These are phyloP conservation scores for Claviceps fusiformis DNA, from an alignment of 2,329 filamentous ascomycete genomes.

Conservation along the genomic window DNA sequence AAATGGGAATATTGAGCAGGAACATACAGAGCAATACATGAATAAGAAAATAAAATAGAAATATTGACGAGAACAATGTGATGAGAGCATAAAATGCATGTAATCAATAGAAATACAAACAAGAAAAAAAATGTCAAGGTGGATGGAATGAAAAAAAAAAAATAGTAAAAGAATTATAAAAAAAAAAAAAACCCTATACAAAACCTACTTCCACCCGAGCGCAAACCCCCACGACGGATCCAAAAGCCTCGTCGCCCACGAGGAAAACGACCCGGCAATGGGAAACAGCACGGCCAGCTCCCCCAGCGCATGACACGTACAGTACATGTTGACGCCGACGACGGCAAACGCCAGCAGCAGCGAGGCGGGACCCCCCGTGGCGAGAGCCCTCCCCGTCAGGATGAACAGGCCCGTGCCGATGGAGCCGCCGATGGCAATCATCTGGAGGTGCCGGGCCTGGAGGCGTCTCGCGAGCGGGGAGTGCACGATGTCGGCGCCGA, in stretches of 20 bases:
- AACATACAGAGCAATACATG: too few species aligned
- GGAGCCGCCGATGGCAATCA: neutral
- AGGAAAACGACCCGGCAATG: slow-evolving; percentile 81
- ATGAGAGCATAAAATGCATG: too few species aligned
- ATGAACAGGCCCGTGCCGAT: slow-evolving; percentile 49
- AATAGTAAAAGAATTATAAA: neutral
- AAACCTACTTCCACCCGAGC: slow-evolving; percentile 33
- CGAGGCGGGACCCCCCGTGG: slow-evolving; percentile 62
- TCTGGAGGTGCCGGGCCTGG: neutral
- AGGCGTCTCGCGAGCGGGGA: neutral
- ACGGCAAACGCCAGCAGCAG: slow-evolving; percentile 62
- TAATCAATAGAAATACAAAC: too few species aligned
- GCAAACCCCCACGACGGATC: slow-evolving; percentile 92
- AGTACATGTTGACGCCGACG: slow-evolving; percentile 78
- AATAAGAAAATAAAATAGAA: too few species aligned
- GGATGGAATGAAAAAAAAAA: slow-evolving; percentile 20
- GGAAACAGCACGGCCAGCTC: slow-evolving; percentile 86
- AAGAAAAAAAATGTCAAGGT: too few species aligned
- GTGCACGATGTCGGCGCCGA: neutral
- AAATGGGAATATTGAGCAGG: too few species aligned
- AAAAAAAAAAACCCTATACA: slow-evolving; percentile 21
- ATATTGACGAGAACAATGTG: too few species aligned
- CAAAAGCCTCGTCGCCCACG: slow-evolving; percentile 82
- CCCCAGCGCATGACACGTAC: slow-evolving; percentile 79
- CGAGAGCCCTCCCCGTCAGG: slow-evolving; percentile 59